Base-by-base conservation (phyloP, 129 eudicot genomes). In the Flaveria robusta region DNA sequence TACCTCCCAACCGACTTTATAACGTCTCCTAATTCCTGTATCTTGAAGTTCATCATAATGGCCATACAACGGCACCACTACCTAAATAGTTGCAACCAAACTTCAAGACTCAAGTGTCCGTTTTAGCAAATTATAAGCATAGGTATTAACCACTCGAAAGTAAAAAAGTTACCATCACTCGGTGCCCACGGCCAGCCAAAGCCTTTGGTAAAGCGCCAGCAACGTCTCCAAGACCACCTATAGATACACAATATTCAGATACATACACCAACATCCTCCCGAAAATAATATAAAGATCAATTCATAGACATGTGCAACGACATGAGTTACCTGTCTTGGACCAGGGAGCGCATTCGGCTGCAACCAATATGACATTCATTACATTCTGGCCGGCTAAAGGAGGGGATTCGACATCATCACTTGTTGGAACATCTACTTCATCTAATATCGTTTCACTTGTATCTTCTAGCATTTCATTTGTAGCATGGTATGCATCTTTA, bases 171-270 rank as follows among this genome's bases (percentile, higher is more conserved):
- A 93, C 98, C 98, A 93, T 93, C 77, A 93, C 98, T 73, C 98
- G 80, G 74, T 93, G 98, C 47, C 97, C 98, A 39, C 97, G 93
- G 49, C 87, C 83, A 72, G 98, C 98, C 85, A 93, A 91, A 68
- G 98, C 97, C 85, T 93, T 93, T 20, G 98, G 98, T 83, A 93
- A 87, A 47, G 98, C 91, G 5, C 97, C 98, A 74, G 93, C 97
- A 84, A 93, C 98, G 90, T 93, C 98, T 75, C 97, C 98, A 82
- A 93, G 98, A 77, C 98, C 98, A 91, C 98, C 98, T 93, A 81
- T n/a, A 41, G 27, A 60, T 27, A 15, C 68, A 63, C 15, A 29
- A 29, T 15, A 34, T 63, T 63, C 41, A 29, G 14, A 63, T 63
- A 27, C 45, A 7, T 0, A 13, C 4, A 2, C 13, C 62, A 2